Evolutionary conservation across 305 asterid genomes (phyloP), one percentile per base, ranked within the genome.

Genomic region (Fraxinus paxiana): DNA sequence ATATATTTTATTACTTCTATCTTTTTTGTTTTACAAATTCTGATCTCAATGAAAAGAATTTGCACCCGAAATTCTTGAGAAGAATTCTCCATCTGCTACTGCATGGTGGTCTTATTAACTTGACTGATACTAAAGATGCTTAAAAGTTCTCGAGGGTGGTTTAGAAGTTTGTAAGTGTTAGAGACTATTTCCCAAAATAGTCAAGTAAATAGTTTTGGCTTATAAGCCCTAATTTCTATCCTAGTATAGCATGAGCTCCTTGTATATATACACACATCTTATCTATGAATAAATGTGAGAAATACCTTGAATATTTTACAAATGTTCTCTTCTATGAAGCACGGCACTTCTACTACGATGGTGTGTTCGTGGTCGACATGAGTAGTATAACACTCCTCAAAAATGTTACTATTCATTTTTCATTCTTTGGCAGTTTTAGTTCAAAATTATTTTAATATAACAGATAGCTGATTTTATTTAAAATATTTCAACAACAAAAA

Each of bases 381-480:
- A 51, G 61, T 5, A 1, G 22, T 41, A 4, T 30, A 51, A 4
- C 61, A n/a, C 22, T 51, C 61, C 61, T 51, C 3, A 51, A 51
- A 51, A n/a, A 51, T 3, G 8, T 17, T 54, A 17, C 63, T 54
- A 54, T 54, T 54, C 63, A 51, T 51, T 51, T 51, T 51, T 5
- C 63, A n/a, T 54, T 54, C 24, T 54, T 54, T 54, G 24, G 43
- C 24, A 82, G 79, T 89, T 54, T 48, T 54, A 54, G 7, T 17
- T 48, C 59, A 48, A 48, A 15, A 15, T 48, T 48, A 48, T 48
- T 54, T 54, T 54, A 54, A 17, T 54, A 54, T 54, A 5, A 54
- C 63, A 54, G 22, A 17, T 54, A 17, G 63, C 63, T 54, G 8
- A 54, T n/a, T 18, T 54, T 54, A 54, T 54, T 17, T 54, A 17